Conservation (phyloP, 768 basidiomycete genomes). For the Termitomyces sp. region DNA sequence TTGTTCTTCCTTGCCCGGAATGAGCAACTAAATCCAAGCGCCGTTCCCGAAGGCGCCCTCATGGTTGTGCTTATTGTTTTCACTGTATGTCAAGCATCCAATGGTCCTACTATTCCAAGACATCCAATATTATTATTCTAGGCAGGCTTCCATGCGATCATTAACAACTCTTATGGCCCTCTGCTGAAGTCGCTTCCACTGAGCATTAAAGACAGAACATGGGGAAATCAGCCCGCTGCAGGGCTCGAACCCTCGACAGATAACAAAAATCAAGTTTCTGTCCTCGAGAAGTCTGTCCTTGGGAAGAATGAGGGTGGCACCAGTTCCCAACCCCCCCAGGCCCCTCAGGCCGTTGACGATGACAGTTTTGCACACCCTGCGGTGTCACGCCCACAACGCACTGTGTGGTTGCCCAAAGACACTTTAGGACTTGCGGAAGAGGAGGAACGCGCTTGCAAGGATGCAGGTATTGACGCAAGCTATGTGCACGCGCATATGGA, state of each 20-base stretch:
- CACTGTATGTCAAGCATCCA: constrained; percentile 51
- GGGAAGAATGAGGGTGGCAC: constrained; percentile 5
- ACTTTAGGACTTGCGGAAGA: constrained; percentile 52
- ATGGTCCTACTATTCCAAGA: background rate
- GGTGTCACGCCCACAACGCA: constrained; percentile 60
- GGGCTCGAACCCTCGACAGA: background rate
- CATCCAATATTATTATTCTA: constrained; percentile 16
- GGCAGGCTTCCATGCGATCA: constrained; percentile 67
- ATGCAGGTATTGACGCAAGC: constrained; percentile 46
- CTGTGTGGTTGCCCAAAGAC: constrained; percentile 85
- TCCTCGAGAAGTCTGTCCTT: background rate
- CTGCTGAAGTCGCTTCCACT: constrained; percentile 72
- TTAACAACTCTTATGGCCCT: constrained; percentile 78
- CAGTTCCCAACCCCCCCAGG: background rate
- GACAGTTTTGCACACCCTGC: constrained; percentile 90
- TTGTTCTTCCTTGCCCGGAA: constrained; percentile 75
- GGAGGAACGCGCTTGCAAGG: constrained; percentile 53
- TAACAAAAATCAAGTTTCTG: background rate
- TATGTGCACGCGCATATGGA: constrained; percentile 50
- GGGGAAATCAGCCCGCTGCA: constrained; percentile 19
- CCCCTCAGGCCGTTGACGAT: constrained; percentile 24
- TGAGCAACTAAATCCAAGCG: constrained; percentile 41
- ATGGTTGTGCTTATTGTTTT: constrained; percentile 82
- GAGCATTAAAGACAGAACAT: constrained; percentile 68
- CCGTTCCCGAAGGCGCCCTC: constrained; percentile 70